Evolutionary conservation across 2,329 filamentous ascomycete genomes (phyloP), one percentile per base, ranked within the genome.

Genomic region (Lecanosticta acicola): DNA sequence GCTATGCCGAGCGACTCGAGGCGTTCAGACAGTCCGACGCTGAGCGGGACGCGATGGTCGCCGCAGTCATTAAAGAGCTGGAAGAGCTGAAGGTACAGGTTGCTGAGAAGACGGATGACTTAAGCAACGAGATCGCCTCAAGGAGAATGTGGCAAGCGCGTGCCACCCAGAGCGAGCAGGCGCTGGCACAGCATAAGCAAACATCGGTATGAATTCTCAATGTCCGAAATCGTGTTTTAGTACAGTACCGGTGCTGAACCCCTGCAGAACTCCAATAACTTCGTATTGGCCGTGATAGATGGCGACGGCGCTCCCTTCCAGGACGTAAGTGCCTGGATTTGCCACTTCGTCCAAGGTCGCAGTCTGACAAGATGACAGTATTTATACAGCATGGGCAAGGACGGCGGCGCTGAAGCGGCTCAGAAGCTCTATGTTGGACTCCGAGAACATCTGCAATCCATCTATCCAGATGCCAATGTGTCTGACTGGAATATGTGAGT

Each of bases 251-350:
- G n/a, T n/a, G 26, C 45, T 43, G 44, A 41, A 24, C 5, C 7
- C 21, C 17, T 14, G 17, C 39, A 65, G 59, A 53, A 51, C 10
- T 58, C 58, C 26, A 70, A 63, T 49, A 66, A 70, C 14, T 74
- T 74, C 48, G 68, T 70, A 10, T 56, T 73, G 56, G 69, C 65
- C 32, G 57, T 74, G 38, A 69, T 75, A 38, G 72, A 75, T 58
- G 72, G 72, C n/a, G 72, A 75, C 59, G 71, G 71, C 18, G 70
- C 69, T 52, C 45, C 53, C 20, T 74, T 75, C 53, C 63, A 72
- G 42, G 69, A 74, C 50, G 43, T 46, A 41, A 19, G 43, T 18
- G 10, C 17, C 16, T 19, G 14, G 10, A 8, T 5, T 8, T 8
- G 8, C 8, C 7, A 35, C 33, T 17, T 16, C 11, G n/a, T 18